Base-by-base conservation (phyloP, 2,329 filamentous ascomycete genomes). In the Lasiodiplodia gonubiensis region DNA sequence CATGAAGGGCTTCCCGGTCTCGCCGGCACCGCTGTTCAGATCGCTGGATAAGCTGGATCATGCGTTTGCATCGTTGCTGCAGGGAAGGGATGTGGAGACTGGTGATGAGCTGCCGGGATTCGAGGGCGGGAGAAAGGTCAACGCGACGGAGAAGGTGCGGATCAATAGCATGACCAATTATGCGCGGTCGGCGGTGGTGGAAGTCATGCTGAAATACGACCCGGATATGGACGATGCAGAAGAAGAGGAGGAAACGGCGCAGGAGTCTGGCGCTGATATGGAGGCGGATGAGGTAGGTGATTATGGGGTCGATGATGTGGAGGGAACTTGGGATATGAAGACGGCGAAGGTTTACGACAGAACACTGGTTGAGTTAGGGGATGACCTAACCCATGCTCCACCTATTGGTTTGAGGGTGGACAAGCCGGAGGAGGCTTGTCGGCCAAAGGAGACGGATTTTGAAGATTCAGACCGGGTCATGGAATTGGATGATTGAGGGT, bases 61-160 rank as follows among this genome's bases (percentile, higher is more conserved):
- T 72, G 92, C 92, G 48, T 97, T 97, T 75, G 87, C 91, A 1
- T 92, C 90, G 68, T 81, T 97, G 11, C 76, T 97, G 1, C 81
- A 84, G 27, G 91, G 91, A 3, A 80, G 85, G 67, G 89, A 97
- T 73, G 79, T 89, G 3, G 86, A 89, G 16, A 89, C 89, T 0
- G 85, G 86, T 0, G 86, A 89, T 48, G 73, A 82, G 0, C 81
- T 97, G 1, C 89, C 92, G 0, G 92, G 93, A 0, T 93, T 94
- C 70, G 86, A 88, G 70, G 84, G 81, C 7, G 86, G 86, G 0
- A 80, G 84, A 5, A 80, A 80, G 10, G 90, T 92, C 0, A 90
- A 92, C 82, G 93, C 89, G 21, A 94, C 92, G 0, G 93, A 97
- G 77, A 97, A 95, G 84, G 93, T 98, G 8, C 87, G 94, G 49